Percentiles rank a stretch among this genome's conserved stretches.
phyloP scores from a whole-genome alignment of 768 basidiomycete species.

The Mycena vulgaris region DNA sequence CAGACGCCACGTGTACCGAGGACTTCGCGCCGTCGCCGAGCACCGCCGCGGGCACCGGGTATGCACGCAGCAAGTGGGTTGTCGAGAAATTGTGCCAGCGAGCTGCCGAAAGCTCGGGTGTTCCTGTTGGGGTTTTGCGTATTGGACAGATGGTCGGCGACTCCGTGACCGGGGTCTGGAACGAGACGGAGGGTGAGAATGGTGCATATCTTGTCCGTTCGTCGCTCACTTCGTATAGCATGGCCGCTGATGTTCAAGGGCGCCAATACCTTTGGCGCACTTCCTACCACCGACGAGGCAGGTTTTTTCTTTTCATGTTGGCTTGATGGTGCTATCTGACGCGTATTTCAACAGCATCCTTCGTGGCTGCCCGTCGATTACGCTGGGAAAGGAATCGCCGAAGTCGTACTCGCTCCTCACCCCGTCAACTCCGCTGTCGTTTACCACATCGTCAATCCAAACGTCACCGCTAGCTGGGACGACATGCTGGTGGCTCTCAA shows the following conservation, averaged over 20 bases:
- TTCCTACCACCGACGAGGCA: conserved; percentile 50
- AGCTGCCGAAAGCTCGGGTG: conserved; percentile 48
- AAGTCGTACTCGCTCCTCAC: conserved; percentile 52
- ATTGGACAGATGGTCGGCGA: conserved; percentile 75
- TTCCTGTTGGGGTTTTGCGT: conserved; percentile 56
- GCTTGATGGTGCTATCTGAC: background rate
- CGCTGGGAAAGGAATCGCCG: conserved; percentile 63
- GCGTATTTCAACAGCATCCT: conserved; percentile 44
- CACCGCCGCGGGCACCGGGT: conserved; percentile 54
- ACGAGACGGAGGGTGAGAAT: conserved; percentile 61
- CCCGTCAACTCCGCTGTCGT: conserved; percentile 42
- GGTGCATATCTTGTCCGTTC: background rate
- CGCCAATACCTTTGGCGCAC: conserved; percentile 55
- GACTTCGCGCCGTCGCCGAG: conserved; percentile 51
- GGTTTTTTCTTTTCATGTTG: conserved; percentile 28
- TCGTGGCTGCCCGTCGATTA: conserved; percentile 71
- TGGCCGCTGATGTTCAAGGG: conserved; percentile 63
- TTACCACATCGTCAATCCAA: conserved; percentile 57
- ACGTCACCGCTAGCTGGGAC: conserved; percentile 53
- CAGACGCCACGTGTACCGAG: conserved; percentile 49
- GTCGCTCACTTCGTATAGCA: conserved; percentile 36
- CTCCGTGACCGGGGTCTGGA: conserved; percentile 64
- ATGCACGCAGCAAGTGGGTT: conserved; percentile 66
- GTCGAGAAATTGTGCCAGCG: conserved; percentile 66
- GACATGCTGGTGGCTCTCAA: conserved; percentile 57